Conservation (phyloP, 23 red algal species). For the Porphyridium purpureum region DNA sequence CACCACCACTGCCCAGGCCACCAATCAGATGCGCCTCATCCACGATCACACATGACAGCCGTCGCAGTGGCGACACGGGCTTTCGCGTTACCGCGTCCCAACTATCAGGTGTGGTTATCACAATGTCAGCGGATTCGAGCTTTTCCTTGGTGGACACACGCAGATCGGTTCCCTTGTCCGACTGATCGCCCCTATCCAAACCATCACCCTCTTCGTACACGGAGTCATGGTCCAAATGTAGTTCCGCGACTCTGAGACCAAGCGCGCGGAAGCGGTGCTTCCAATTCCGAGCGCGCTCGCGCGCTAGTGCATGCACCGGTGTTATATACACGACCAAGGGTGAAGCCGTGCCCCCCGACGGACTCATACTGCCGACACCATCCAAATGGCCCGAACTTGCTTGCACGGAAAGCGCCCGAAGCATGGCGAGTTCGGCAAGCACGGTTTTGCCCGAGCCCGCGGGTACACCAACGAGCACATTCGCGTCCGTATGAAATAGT, state of each 20-base stretch:
- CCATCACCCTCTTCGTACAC: slow-evolving; percentile 5
- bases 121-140: slow-evolving; percentile 11
- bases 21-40: slow-evolving; percentile 65
- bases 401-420: slow-evolving; percentile 5
- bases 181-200: slow-evolving; percentile 6
- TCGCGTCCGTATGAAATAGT: slow-evolving; percentile 50
- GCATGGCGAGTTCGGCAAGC: slow-evolving; percentile 24
- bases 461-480: slow-evolving; percentile 51
- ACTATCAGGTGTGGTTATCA: slow-evolving; percentile 30
- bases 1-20: neutral
- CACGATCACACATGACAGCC: slow-evolving; percentile 28
- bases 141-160: too few species aligned
- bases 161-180: slow-evolving; percentile 11
- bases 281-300: neutral
- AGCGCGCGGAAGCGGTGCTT: neutral
- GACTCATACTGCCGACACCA: slow-evolving; percentile 24
- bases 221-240: neutral
- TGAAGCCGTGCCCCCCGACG: slow-evolving; percentile 6
- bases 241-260: neutral
- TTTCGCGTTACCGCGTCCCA: slow-evolving; percentile 72
- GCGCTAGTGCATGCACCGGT: slow-evolving; percentile 13
- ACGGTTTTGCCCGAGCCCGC: slow-evolving; percentile 31
- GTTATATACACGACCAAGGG: slow-evolving; percentile 24
- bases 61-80: too few species aligned
- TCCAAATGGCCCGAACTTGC: neutral